Conservation (phyloP, 768 basidiomycete species). For the Tephrocybe rancida region DNA sequence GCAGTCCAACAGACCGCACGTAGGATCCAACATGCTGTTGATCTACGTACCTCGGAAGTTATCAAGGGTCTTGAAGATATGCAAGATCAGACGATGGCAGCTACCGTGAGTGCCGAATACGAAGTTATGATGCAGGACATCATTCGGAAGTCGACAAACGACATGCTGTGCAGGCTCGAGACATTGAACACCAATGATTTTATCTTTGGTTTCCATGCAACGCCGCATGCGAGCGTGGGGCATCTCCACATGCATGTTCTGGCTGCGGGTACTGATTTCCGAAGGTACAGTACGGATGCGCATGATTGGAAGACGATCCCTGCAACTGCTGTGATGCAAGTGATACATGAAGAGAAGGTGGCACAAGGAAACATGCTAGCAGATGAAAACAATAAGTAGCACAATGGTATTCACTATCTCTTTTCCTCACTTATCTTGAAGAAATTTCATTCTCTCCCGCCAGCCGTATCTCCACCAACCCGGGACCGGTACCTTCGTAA, state of each 20-base stretch:
- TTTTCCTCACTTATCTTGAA: too few species aligned
- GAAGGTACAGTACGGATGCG: conserved; percentile 9
- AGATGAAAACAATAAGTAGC: too few species aligned
- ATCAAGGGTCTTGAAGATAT: not conserved
- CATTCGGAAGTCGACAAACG: not conserved
- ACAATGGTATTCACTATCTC: too few species aligned
- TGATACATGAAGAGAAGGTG: not conserved
- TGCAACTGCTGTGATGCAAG: conserved; percentile 4
- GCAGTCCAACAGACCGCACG: conserved; percentile 1
- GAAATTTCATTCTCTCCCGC: too few species aligned
- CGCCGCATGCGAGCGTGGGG: conserved; percentile 14
- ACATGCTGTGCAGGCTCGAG: not conserved
- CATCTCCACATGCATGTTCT: conserved; percentile 20
- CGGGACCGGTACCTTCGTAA: too few species aligned
- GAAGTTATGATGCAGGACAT: not conserved
- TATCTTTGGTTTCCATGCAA: conserved; percentile 13
- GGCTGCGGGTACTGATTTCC: not conserved
- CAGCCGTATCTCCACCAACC: too few species aligned
- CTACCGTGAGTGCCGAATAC: not conserved
- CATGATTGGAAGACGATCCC: conserved; percentile 18
- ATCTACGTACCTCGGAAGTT: not conserved
- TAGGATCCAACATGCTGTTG: conserved; percentile 4
- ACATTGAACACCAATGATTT: not conserved
- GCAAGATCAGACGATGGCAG: not conserved
- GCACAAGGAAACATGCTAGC: too few species aligned